Evolutionary conservation across 768 basidiomycete species (phyloP), one percentile per base, ranked within the genome.

Genomic region (Melanogaster broomeanus): DNA sequence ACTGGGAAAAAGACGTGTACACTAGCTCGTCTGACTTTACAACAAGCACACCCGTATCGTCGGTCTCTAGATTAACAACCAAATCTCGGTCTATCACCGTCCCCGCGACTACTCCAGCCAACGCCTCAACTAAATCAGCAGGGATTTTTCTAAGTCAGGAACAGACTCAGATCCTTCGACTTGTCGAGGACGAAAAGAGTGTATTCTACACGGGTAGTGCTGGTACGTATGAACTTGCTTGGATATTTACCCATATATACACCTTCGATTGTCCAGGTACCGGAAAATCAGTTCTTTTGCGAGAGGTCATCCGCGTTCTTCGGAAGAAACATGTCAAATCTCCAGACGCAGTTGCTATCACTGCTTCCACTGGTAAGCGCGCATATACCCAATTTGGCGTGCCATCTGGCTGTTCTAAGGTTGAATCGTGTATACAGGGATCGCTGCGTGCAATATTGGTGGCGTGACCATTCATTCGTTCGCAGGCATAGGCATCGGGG

Each of bases 131-230:
- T 2, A 66, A 67, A 51, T 61, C 65, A 30, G 66, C 80, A 2
- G 54, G 69, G 2, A 69, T 93, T 18, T 79, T 82, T 56, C 75
- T 98, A 52, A 96, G 93, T 68, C 71, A 79, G 52, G 95, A 98
- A 63, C 97, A 99, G 70, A 84, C 75, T 45, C 81, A 87, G 52
- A 90, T 99, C 42, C 73, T 97, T 53, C 78, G 81, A 51, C 75
- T 97, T 31, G 94, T 94, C 1, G 74, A 85, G 30, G 74, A 81
- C 12, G 84, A 83, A 3, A 68, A 84, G 41, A 96, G 85, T 61
- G 63, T 98, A 27, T 99, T 99, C 63, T 99, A 98, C 68, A 99
- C 96, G 2, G 97, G 97, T 24, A 93, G 90, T 74, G 97, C 97
- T 52, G 96, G 95, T 97, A 56, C 57, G 85, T 70, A 42, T 42